Base-by-base conservation (phyloP, 441 rosid species). In the Gossypium armourianum region DNA sequence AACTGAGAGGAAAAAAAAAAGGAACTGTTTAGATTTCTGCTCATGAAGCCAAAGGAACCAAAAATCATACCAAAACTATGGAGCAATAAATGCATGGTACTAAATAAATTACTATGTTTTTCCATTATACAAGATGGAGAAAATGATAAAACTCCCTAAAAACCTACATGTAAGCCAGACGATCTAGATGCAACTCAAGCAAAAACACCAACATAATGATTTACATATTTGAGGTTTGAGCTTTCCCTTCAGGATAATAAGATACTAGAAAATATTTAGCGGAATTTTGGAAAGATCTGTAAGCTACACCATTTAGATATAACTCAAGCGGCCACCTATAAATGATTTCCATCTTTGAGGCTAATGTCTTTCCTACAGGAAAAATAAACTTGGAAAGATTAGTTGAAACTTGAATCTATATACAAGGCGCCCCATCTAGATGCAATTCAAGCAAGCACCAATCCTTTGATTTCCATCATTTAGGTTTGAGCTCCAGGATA, bases 1-100 rank as follows among this genome's bases (percentile, higher is more conserved):
- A 75, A 80, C 92, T 84, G 93, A 54, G 76, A 79, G 54, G 20
- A 15, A 62, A 1, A 67, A 76, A 67, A 67, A 72, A 62, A 2
- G 16, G 57, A 66, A 64, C 69, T 58, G 71, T 62, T 66, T 78
- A 69, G 74, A 78, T 15, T 45, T 78, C 74, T 21, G 59, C 58
- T 58, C 49, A 64, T 45, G 36, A 72, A 20, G 64, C 29, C 23
- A 68, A 54, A 49, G 21, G 3, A 62, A 7, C 9, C 10, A 19
- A 36, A 9, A 47, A 9, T 56, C 59, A 36, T 3, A 19, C 50
- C 45, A 9, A 19, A 52, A 56, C 1, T 1, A 29, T 60, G 23
- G 24, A 64, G 53, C 40, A 59, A 17, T 26, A 43, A 19, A 32
- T 1, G 4, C 66, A 26, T 16, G 16, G n/a, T 28, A 28, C 24